These are phyloP conservation scores for Mollisia scopiformis DNA, from an alignment of 2,329 filamentous ascomycete genomes.

Conservation along the genomic window DNA sequence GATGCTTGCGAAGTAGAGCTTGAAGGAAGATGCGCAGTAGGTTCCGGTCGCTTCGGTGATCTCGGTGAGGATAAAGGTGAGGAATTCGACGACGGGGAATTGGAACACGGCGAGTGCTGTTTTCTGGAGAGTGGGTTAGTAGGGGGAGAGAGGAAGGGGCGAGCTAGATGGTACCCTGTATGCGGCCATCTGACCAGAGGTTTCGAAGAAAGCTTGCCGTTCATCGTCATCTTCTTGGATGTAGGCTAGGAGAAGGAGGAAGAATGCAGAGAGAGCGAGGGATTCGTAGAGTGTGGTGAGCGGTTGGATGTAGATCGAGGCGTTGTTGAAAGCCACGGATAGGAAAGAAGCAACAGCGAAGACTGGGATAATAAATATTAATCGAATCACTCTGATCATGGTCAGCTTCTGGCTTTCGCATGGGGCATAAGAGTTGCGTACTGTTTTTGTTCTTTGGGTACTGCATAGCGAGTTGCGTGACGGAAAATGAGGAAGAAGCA, in stretches of 20 bases:
- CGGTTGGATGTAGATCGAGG: slow-evolving; percentile 44
- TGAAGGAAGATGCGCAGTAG: slow-evolving; percentile 38
- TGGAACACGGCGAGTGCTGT: slow-evolving; percentile 41
- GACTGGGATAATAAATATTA: slow-evolving; percentile 45
- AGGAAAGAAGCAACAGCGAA: slow-evolving; percentile 45
- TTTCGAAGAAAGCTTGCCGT: slow-evolving; percentile 42
- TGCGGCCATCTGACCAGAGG: slow-evolving; percentile 1
- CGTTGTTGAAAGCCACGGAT: slow-evolving; percentile 40
- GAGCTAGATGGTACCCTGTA: background rate
- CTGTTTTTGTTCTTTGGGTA: slow-evolving; percentile 22
- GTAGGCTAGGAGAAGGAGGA: slow-evolving; percentile 47
- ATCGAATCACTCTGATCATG: slow-evolving; percentile 39
- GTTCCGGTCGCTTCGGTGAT: slow-evolving; percentile 36
- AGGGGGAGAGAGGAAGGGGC: slow-evolving; percentile 16
- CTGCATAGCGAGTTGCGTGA: slow-evolving; percentile 18
- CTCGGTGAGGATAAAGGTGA: slow-evolving; percentile 32
- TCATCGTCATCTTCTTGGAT: slow-evolving; percentile 40
- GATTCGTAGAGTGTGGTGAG: slow-evolving; percentile 44
- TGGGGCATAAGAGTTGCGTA: background rate
- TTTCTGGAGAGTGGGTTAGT: background rate
- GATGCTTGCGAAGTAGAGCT: slow-evolving; percentile 39
- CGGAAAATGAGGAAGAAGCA: slow-evolving; percentile 16
- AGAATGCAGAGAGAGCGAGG: slow-evolving; percentile 45
- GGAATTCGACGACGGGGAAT: slow-evolving; percentile 40
- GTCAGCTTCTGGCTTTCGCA: background rate